Conservation (phyloP, 2,329 filamentous ascomycete species). For the Madurella fahalii region DNA sequence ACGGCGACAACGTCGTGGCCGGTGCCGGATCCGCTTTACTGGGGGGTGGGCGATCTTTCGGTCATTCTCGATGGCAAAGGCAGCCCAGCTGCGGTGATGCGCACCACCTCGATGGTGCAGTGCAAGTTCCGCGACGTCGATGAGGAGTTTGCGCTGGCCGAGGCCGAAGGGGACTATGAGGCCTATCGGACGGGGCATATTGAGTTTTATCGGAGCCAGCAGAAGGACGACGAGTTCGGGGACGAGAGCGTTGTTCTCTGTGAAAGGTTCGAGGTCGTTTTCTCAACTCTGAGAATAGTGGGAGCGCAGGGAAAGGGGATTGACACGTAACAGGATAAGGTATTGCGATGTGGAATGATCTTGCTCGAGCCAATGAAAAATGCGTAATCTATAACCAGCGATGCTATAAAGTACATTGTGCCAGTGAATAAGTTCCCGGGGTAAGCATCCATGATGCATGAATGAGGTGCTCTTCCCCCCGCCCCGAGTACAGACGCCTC, state of each 20-base stretch:
- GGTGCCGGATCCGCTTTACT: constrained; percentile 27
- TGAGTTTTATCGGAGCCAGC: constrained; percentile 24
- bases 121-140: constrained; percentile 29
- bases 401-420: no score
- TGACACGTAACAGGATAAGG: no score
- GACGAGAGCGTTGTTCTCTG: constrained; percentile 29
- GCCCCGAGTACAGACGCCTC: no score
- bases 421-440: no score
- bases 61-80: constrained; percentile 29
- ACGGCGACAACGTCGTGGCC: constrained; percentile 31
- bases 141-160: constrained; percentile 29
- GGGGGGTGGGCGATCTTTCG: constrained; percentile 29
- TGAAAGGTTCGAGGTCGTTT: constrained; percentile 30
- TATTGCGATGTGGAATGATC: no score
- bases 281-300: constrained; percentile 5
- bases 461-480: no score
- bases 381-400: background rate
- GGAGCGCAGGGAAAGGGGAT: no score
- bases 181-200: constrained; percentile 27
- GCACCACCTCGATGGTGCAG: constrained; percentile 25
- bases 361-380: no score
- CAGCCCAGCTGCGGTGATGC: constrained; percentile 27
- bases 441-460: no score
- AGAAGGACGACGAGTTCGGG: constrained; percentile 22
- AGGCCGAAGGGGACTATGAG: constrained; percentile 30